Conservation (phyloP, 2,329 filamentous ascomycete species). For the Aspergillus pseudoterreus region DNA sequence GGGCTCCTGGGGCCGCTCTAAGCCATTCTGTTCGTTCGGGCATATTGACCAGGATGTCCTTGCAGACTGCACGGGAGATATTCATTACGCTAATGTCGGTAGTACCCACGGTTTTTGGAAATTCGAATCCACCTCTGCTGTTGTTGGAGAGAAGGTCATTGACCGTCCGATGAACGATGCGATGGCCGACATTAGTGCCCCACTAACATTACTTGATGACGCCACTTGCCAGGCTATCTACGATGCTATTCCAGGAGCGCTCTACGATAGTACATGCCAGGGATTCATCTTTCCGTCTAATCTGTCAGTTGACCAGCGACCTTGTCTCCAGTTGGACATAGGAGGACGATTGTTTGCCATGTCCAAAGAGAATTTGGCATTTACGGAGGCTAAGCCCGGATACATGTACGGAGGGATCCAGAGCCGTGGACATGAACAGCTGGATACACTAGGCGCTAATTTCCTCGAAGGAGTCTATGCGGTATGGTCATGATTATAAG, state of each 20-base stretch:
- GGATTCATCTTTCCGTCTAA: slow-evolving; percentile 62
- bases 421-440: slow-evolving; percentile 54
- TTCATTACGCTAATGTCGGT: slow-evolving; percentile 61
- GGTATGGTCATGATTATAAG: slow-evolving; percentile 34
- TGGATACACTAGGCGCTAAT: slow-evolving; percentile 63
- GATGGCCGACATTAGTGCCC: slow-evolving; percentile 70
- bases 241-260: slow-evolving; percentile 58
- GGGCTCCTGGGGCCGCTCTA: slow-evolving; percentile 52
- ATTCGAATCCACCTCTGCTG: slow-evolving; percentile 56
- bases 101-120: slow-evolving; percentile 66
- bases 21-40: slow-evolving; percentile 70
- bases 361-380: slow-evolving; percentile 61
- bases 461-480: slow-evolving; percentile 65
- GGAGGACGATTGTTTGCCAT: slow-evolving; percentile 59
- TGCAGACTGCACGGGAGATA: slow-evolving; percentile 50
- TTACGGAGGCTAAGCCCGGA: slow-evolving; percentile 53
- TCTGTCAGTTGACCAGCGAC: slow-evolving; percentile 52
- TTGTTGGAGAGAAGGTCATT: slow-evolving; percentile 55
- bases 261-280: slow-evolving; percentile 54
- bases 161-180: slow-evolving; percentile 56
- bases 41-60: slow-evolving; percentile 65
- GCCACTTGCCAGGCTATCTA: slow-evolving; percentile 60
- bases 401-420: slow-evolving; percentile 64
- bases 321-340: slow-evolving; percentile 60
- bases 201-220: slow-evolving; percentile 63